Evolutionary conservation across 305 asterid genomes (phyloP).

Genomic region (Fraxinus greggii): DNA sequence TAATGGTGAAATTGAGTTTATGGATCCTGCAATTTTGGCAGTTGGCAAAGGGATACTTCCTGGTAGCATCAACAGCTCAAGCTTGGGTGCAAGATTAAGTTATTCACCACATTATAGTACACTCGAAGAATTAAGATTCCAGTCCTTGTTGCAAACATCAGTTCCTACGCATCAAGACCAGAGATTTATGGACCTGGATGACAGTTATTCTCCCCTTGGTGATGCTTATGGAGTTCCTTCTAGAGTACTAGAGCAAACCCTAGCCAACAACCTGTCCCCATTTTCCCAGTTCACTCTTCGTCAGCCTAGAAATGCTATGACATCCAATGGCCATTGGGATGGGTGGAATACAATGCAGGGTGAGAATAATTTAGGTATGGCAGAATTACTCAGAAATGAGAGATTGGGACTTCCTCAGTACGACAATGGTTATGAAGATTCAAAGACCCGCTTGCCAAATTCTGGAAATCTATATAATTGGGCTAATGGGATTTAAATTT

Average conservation of each 20-base stretch:
- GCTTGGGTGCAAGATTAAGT: conserved; percentile 51
- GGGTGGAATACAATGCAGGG: conserved; percentile 64
- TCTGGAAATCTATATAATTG: conserved; percentile 68
- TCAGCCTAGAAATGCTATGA: conserved; percentile 56
- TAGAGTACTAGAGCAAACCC: conserved; percentile 60
- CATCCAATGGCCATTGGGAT: conserved; percentile 80
- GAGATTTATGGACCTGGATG: conserved; percentile 52
- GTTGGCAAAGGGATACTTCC: conserved; percentile 88
- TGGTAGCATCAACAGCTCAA: conserved; percentile 46
- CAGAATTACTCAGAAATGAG: conserved; percentile 66
- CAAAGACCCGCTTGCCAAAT: conserved; percentile 59
- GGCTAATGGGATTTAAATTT: conserved; percentile 62
- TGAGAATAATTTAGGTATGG: conserved; percentile 59
- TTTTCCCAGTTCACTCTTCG: conserved; percentile 53
- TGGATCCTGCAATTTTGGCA: conserved; percentile 96
- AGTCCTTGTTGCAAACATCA: conserved; percentile 64
- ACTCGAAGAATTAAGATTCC: conserved; percentile 66
- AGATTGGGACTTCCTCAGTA: conserved; percentile 62
- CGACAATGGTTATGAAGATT: conserved; percentile 66
- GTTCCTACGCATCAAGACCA: conserved; percentile 68
- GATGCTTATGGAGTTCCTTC: conserved; percentile 66
- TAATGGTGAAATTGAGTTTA: conserved; percentile 72
- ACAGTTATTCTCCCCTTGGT: conserved; percentile 43
- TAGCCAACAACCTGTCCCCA: conserved; percentile 51
- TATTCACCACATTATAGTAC: conserved; percentile 53